Base-by-base conservation (phyloP, 495 filamentous ascomycete species). In the Xylaria grammica region DNA sequence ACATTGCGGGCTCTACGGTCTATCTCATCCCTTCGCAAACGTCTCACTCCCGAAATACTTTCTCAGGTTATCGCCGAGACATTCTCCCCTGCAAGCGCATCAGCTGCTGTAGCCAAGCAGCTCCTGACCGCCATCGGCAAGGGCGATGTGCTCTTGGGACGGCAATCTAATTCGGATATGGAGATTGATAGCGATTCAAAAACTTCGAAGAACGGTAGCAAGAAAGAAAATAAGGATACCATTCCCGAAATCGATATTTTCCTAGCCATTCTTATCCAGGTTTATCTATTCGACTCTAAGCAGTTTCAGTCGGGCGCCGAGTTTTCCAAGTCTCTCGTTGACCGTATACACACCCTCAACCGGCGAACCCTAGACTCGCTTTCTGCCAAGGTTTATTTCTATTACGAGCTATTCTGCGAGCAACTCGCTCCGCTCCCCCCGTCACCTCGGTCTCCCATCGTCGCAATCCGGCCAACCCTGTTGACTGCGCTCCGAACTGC, bases 331-430 rank as follows among this genome's bases (percentile, higher is more conserved):
- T 84, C 84, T 65, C 82, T 97, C 45, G 89, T 93, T 57, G 90
- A 93, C 72, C 89, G 88, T 69, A 87, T 98, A 72, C 94, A 96
- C 66, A 82, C 87, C 36, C 80, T 95, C 65, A 99, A 99, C 81
- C 93, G 95, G 56, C 90, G 95, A 60, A 97, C 95, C 17, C 81
- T 99, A 63, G 95, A 99, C 73, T 91, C 93, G 46, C 87, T 99
- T 30, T 92, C 93, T 53, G 93, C 95, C 44, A 93, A 94, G 74
- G 92, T 95, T 60, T 99, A 98, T 84, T 98, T 97, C 78, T 99
- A 99, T 82, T 96, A 92, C 77, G 91, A 91, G 50, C 81, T 98
- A 60, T 97, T 97, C 82, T 91, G 88, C 77, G 95, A 99, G 82
- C 88, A 94, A 77, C 84, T 94, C 48, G 85, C 87, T 56, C 93